A percentile compares a stretch with the other conserved stretches of the same genome.
phyloP scores from a whole-genome alignment of 192 early-diverging fungal species.

The Dissophora ornata region DNA sequence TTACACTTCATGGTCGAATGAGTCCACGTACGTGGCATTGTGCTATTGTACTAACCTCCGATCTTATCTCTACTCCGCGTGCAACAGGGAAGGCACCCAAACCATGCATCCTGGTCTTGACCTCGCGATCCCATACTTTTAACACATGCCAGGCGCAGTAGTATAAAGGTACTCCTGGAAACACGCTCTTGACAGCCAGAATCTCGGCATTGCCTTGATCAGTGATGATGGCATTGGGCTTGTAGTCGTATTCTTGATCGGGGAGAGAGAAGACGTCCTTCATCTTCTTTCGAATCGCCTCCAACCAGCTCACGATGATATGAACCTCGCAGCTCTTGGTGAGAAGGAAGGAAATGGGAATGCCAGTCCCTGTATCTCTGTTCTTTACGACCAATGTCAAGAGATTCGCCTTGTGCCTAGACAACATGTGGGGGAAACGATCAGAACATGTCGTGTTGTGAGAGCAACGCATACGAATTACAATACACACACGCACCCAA shows the following conservation, averaged over 20 bases:
- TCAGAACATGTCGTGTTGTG: background rate
- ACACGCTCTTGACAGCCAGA: background rate
- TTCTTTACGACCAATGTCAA: slow-evolving; percentile 16
- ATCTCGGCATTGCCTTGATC: too few relatives aligned
- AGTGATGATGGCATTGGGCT: too few relatives aligned
- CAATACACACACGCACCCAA: slow-evolving; percentile 1
- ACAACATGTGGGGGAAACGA: background rate
- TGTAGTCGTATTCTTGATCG: too few relatives aligned
- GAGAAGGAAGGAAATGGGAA: background rate
- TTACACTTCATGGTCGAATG: too few relatives aligned
- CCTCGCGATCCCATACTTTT: slow-evolving; percentile 2
- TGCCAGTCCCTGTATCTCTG: background rate
- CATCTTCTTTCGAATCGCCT: background rate
- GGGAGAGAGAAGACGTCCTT: background rate
- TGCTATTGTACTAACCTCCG: too few relatives aligned
- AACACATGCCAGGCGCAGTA: slow-evolving; percentile 13
- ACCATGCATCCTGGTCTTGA: background rate
- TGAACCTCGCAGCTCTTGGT: background rate
- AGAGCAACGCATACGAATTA: background rate
- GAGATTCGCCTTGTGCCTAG: background rate
- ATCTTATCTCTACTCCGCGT: background rate
- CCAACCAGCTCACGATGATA: background rate
- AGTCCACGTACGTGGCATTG: too few relatives aligned
- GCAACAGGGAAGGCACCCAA: background rate
- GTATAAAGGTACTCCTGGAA: background rate